Evolutionary conservation across 2,329 filamentous ascomycete genomes (phyloP), one percentile per base, ranked within the genome.

Genomic region (Hawksworthiomyces lignivorus): DNA sequence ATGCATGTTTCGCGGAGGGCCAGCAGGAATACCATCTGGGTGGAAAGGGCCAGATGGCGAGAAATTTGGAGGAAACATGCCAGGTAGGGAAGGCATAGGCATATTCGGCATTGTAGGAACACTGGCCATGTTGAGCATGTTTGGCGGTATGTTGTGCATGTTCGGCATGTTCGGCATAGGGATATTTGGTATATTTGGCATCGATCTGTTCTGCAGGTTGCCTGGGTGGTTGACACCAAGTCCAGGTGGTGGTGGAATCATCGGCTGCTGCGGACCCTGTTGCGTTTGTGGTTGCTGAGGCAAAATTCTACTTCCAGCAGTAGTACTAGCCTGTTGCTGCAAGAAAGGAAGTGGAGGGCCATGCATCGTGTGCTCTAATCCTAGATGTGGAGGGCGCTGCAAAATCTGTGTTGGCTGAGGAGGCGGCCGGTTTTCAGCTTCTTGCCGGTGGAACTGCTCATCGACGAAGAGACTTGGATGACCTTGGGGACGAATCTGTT

Each of bases 401-500:
- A 82, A 59, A 40, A 82, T 82, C 54, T 82, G 77, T 4, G 76
- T 80, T 5, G 75, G 76, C 49, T 76, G 73, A 44, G 68, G 69
- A 20, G 64, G 65, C 28, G 67, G 65, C 44, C 57, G 52, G 29
- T 37, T 51, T 31, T 77, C 72, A 19, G 59, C 61, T 21, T 77
- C 70, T 12, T 61, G 58, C 37, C 64, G 67, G 41, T 70, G 70
- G 53, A 72, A 73, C 19, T 65, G 59, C 14, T 76, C 73, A 14
- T 79, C 49, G 6, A 22, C 71, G 51, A 74, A 69, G 48, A 77
- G 74, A 26, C 65, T 68, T 14, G 75, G 67, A 19, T 70, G 68
- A 12, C 63, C 65, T 30, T 66, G 67, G 15, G 61, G 62, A 14
- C 69, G 67, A 53, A 69, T 63, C 45, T 62, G 61, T 32, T 63